These are phyloP conservation scores for Rhazya stricta DNA, from an alignment of 257 asterid genomes.

Conservation along the genomic window DNA sequence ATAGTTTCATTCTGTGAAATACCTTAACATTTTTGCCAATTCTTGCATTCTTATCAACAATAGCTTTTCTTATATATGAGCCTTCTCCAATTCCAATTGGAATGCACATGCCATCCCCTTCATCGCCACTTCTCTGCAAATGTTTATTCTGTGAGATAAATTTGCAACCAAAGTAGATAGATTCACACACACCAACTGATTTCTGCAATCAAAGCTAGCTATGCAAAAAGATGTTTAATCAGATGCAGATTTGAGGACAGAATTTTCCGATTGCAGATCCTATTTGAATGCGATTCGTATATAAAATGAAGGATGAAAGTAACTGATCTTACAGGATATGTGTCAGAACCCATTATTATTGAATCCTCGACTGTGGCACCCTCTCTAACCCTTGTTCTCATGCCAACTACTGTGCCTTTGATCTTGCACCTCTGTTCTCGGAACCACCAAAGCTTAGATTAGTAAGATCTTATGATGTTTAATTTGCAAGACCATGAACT, in stretches of 20 bases:
- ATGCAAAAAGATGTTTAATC: not conserved
- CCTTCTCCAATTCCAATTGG: slow-evolving; percentile 78
- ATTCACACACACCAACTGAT: not conserved
- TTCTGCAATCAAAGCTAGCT: not conserved
- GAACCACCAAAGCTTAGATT: too few relatives aligned
- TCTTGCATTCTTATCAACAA: slow-evolving; percentile 72
- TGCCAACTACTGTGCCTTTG: slow-evolving; percentile 67
- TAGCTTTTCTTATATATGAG: slow-evolving; percentile 57
- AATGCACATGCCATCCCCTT: slow-evolving; percentile 32
- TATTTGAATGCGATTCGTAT: not conserved
- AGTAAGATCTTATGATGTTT: not conserved
- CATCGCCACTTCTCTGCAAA: slow-evolving; percentile 31
- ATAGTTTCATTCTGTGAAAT: too few relatives aligned
- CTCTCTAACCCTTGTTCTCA: slow-evolving; percentile 60
- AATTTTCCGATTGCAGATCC: not conserved
- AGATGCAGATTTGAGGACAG: not conserved
- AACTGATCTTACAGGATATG: slow-evolving; percentile 51
- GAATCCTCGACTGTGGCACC: slow-evolving; percentile 73
- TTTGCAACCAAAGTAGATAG: not conserved
- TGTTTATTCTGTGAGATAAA: slow-evolving; percentile 1
- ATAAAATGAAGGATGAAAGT: not conserved
- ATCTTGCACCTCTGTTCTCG: slow-evolving; percentile 66
- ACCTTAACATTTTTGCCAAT: slow-evolving; percentile 87
- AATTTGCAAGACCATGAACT: not conserved
- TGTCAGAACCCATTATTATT: slow-evolving; percentile 68